Base-by-base conservation (phyloP, 371 early-diverging fungal species). In the Choanephora cucurbitarum region DNA sequence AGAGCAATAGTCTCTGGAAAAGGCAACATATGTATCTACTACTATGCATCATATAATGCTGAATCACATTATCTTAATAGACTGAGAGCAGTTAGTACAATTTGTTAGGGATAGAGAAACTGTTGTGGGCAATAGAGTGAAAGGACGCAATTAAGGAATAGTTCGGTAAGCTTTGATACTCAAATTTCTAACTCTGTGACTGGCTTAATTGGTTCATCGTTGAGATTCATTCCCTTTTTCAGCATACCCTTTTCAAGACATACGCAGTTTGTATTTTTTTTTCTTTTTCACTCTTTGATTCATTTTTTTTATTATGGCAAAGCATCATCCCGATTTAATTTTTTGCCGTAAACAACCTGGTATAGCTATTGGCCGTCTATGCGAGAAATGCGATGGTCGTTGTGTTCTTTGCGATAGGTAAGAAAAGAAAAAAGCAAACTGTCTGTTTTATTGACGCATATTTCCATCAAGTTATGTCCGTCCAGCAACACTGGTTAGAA, bases 391-490 rank as follows among this genome's bases (percentile, higher is more conserved):
- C 73, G 98, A 97, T 71, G 97, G 98, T 57, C 83, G 81, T 69
- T 98, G 98, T 66, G 91, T 96, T 24, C 89, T 98, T 63, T 98
- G 98, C 67, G 98, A 97, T 72, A 92, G 93, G 72, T 91, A 79
- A 69, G 64, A 53, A 18, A 40, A 23, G 1, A 33, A 9, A 41
- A n/a, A n/a, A 24, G 11, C 15, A 23, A 10, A 28, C 21, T 40
- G n/a, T 17, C 0, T 28, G 15, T 48, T 37, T 37, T 7, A 6
- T 37, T 37, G 9, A 6, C 10, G 10, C 21, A 4, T 46, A 15
- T 32, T 34, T 47, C 28, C 32, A 10, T 45, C 42, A 66, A 82
- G 82, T 64, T 84, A 91, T 55, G 97, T 96, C 14, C 81, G 89
- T n/a, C 95, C 94, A 33, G 86, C 90, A 31, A 93, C 90, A 17